Conservation (phyloP, 768 basidiomycete species). For the Collybia mongolica region DNA sequence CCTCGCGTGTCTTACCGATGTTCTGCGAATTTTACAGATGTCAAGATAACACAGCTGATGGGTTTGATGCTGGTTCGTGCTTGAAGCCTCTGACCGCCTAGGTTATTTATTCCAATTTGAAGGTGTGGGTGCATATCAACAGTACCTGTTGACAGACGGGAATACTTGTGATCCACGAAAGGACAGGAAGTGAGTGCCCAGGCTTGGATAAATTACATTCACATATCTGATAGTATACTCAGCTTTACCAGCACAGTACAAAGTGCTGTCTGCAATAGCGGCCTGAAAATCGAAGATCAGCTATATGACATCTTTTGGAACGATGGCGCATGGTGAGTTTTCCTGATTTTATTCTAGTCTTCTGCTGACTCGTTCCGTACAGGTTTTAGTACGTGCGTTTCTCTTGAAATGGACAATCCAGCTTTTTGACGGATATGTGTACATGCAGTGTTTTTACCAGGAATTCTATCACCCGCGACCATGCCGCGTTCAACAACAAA, state of each 20-base stretch:
- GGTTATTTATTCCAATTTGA: neutral
- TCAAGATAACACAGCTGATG: neutral
- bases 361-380: no score
- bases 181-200: neutral
- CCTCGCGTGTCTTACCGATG: no score
- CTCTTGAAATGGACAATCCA: no score
- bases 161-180: neutral
- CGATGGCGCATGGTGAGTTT: neutral
- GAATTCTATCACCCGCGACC: no score
- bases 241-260: neutral
- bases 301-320: neutral
- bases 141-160: neutral
- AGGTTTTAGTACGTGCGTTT: no score
- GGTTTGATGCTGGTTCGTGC: neutral
- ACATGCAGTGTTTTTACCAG: no score
- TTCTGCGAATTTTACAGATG: no score
- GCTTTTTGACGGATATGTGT: no score
- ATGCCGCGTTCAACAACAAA: no score
- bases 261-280: neutral
- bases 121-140: conserved; percentile 1
- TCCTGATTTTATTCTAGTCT: neutral
- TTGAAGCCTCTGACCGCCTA: no score
- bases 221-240: no score
- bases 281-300: neutral
- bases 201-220: no score